A percentile compares a stretch with the other conserved stretches of the same genome.
Evolutionary conservation across 352 stramenopile genomes (phyloP).

Genomic region (Pythium aphanidermatum): DNA sequence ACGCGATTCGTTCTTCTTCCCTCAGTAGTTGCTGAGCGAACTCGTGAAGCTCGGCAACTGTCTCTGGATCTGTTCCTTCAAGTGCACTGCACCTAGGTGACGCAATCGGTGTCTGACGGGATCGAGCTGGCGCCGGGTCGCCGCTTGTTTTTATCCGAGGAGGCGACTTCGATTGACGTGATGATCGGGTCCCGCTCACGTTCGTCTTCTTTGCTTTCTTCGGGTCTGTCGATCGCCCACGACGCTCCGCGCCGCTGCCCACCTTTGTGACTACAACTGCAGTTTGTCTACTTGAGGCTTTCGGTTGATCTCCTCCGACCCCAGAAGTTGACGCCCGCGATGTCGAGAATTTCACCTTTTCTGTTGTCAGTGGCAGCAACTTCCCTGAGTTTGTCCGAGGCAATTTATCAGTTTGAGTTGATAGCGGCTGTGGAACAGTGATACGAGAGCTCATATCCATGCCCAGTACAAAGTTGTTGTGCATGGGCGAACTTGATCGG

Average conservation of each 20-base stretch:
- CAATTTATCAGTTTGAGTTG: constrained; percentile 20
- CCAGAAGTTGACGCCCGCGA: neutral
- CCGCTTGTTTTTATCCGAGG: no score
- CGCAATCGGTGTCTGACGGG: neutral
- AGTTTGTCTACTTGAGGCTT: constrained; percentile 4
- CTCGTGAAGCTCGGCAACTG: constrained; percentile 49
- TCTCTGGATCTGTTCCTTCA: constrained; percentile 10
- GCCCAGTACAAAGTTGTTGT: constrained; percentile 18
- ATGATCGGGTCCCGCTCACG: no score
- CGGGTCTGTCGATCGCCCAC: no score
- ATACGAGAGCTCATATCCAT: constrained; percentile 22
- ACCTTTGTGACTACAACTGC: constrained; percentile 18
- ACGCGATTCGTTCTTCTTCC: constrained; percentile 50
- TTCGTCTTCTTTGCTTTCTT: no score
- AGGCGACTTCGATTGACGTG: no score
- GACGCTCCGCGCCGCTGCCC: no score
- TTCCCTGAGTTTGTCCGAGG: constrained; percentile 9
- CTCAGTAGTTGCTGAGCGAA: constrained; percentile 55
- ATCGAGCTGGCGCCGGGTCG: no score
- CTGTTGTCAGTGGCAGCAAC: constrained; percentile 7
- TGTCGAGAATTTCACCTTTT: constrained; percentile 18
- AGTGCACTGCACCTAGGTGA: neutral
- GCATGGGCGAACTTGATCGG: constrained; percentile 6
- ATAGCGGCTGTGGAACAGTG: constrained; percentile 46
- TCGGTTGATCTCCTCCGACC: neutral